These are phyloP conservation scores for Xylaria sp. DNA, from an alignment of 2,329 filamentous ascomycete genomes.

Conservation along the genomic window DNA sequence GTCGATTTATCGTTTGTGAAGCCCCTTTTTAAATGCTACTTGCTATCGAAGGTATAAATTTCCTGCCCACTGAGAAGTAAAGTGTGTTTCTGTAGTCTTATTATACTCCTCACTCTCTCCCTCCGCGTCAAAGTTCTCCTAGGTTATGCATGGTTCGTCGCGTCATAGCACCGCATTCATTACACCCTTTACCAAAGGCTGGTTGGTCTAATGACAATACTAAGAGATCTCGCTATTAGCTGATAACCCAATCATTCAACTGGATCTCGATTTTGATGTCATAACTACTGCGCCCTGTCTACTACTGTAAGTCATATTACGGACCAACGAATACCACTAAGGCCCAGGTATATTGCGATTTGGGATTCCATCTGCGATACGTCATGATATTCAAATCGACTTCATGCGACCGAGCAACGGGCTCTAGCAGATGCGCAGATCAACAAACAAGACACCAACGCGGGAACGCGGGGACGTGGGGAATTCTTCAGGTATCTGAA, in stretches of 20 bases:
- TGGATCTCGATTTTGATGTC: constrained; percentile 39
- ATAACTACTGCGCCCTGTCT: constrained; percentile 9
- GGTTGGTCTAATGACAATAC: not conserved
- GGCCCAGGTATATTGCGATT: not conserved
- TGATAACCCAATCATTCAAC: constrained; percentile 18
- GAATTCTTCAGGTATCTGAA: not conserved
- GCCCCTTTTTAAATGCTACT: not conserved
- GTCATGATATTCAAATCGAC: not conserved
- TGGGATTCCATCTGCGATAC: not conserved
- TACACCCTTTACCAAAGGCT: not conserved
- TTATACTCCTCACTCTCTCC: constrained; percentile 6
- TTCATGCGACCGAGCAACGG: not conserved
- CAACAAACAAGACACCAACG: not conserved
- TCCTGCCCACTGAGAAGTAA: not conserved
- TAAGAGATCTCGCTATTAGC: not conserved
- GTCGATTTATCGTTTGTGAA: not conserved
- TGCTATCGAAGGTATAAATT: not conserved
- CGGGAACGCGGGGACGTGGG: no score
- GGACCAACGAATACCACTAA: not conserved
- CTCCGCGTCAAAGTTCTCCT: no score
- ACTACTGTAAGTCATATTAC: not conserved
- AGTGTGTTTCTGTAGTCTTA: not conserved
- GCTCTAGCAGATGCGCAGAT: not conserved
- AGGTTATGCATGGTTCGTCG: not conserved
- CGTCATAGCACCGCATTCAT: constrained; percentile 7